phyloP scores from a whole-genome alignment of 2,329 filamentous ascomycete genomes.

The Epichloe baconii region DNA sequence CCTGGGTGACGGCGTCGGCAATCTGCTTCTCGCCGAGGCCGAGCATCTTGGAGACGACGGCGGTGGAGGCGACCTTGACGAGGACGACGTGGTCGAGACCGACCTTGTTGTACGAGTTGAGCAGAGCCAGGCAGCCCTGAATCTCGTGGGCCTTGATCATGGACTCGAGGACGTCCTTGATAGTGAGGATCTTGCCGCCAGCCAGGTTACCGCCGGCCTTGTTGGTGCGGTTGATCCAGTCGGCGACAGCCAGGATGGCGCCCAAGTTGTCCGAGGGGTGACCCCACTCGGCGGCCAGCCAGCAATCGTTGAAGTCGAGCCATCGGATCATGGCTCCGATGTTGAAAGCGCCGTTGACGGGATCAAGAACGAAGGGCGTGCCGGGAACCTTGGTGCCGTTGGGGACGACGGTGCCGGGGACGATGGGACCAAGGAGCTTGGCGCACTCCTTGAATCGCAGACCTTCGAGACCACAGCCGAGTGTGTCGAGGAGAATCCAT shows the following conservation, averaged over 20 bases:
- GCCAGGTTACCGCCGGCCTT: slow-evolving; percentile 65
- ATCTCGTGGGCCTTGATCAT: slow-evolving; percentile 99
- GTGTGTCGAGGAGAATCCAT: slow-evolving; percentile 91
- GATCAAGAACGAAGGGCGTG: slow-evolving; percentile 87
- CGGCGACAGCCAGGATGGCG: slow-evolving; percentile 88
- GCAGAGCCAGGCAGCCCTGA: slow-evolving; percentile 87
- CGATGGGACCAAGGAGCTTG: slow-evolving; percentile 84
- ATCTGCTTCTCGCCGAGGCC: slow-evolving; percentile 83
- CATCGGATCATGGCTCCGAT: slow-evolving; percentile 98
- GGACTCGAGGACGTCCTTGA: slow-evolving; percentile 83
- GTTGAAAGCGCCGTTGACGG: slow-evolving; percentile 94
- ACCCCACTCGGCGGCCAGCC: slow-evolving; percentile 97
- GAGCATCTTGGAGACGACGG: slow-evolving; percentile 90
- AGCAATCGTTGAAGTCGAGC: slow-evolving; percentile 99
- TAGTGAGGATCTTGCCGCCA: slow-evolving; percentile 75
- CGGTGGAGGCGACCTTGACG: slow-evolving; percentile 92
- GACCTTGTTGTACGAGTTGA: slow-evolving; percentile 99
- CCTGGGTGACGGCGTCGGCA: slow-evolving; percentile 88
- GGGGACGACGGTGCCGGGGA: slow-evolving; percentile 80
- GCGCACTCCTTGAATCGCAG: slow-evolving; percentile 92
- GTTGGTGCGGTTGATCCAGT: slow-evolving; percentile 93
- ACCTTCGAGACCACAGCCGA: slow-evolving; percentile 92
- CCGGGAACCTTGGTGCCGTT: slow-evolving; percentile 86
- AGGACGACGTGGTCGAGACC: slow-evolving; percentile 95
- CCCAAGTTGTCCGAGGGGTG: slow-evolving; percentile 97